Percentiles rank a stretch among this genome's conserved stretches.
phyloP scores from a whole-genome alignment of 768 basidiomycete genomes.

The Xerocomellus intermedius region DNA sequence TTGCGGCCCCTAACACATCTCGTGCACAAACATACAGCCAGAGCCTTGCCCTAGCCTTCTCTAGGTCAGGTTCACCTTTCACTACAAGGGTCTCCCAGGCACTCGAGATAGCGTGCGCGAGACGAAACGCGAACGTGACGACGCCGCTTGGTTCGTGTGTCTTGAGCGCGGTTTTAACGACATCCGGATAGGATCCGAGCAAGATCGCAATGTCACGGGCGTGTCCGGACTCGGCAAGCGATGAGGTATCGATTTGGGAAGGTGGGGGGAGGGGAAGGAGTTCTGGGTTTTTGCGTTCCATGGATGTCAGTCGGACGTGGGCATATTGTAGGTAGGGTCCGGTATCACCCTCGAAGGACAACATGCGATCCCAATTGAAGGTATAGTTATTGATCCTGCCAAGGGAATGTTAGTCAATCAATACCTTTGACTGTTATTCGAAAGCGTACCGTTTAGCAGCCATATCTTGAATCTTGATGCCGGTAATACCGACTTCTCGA shows the following conservation, averaged over 20 bases:
- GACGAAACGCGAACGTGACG: slow-evolving; percentile 85
- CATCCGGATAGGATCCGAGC: slow-evolving; percentile 89
- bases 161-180: slow-evolving; percentile 81
- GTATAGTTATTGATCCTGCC: slow-evolving; percentile 91
- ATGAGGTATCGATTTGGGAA: slow-evolving; percentile 61
- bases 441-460: slow-evolving; percentile 75
- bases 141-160: slow-evolving; percentile 88
- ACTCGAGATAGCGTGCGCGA: slow-evolving; percentile 84
- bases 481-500: slow-evolving; percentile 87
- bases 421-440: background rate
- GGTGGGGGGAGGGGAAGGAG: slow-evolving; percentile 74
- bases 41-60: slow-evolving; percentile 79
- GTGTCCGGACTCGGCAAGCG: slow-evolving; percentile 66
- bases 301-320: slow-evolving; percentile 88
- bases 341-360: slow-evolving; percentile 94
- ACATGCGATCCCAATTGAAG: slow-evolving; percentile 93
- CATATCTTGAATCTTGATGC: slow-evolving; percentile 98
- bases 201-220: slow-evolving; percentile 84
- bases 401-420: background rate
- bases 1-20: slow-evolving; percentile 84
- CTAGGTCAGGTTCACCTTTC: slow-evolving; percentile 73
- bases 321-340: slow-evolving; percentile 97
- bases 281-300: slow-evolving; percentile 88
- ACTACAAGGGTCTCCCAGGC: slow-evolving; percentile 93
- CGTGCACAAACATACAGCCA: slow-evolving; percentile 87